Base-by-base conservation (phyloP, 2,329 filamentous ascomycete species). In the Trichoderma sp. region DNA sequence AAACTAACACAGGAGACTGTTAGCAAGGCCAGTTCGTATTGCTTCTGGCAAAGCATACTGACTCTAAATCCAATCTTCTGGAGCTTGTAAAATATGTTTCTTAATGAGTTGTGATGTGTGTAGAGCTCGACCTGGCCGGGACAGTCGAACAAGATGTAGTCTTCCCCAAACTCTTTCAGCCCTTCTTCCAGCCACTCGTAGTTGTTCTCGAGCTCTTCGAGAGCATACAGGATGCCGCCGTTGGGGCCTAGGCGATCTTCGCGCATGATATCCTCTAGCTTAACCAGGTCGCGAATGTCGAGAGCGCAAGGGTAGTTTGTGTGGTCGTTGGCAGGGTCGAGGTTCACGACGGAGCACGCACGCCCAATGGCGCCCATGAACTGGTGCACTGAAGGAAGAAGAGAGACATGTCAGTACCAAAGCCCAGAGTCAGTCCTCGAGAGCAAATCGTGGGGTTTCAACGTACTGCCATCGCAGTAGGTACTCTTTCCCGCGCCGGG, bases 51-150 rank as follows among this genome's bases (percentile, higher is more conserved):
- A 73, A 15, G 20, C 50, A 34, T 58, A 73, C 93, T 75, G 85
- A 98, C 95, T 86, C 96, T 90, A 81, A 97, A 98, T 73, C 93
- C 94, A 76, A 95, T 82, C 84, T 97, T 98, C 83, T 97, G 93
- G 72, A 99, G 87, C 80, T 89, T 91, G 79, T 94, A 92, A 81
- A 99, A 95, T 74, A 99, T 95, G 78, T 97, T 97, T 71, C 96
- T 90, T 75, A 99, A 84, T 15, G 94, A 97, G 71, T 91, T 91
- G 83, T 99, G 96, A 79, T 98, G 96, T 59, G 95, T 98, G 79
- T 98, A 98, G 6, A 99, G 88, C 82, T 99, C 96, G 63, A 98
- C 95, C 81, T 99, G 96, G 0, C 96, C 96, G 0, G 96, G 96
- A 75, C 96, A 98, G 83, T 99, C 96, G 74, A 99, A 98, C 12